Percentiles rank a stretch among this genome's conserved stretches.
Conservation (phyloP, 2,329 filamentous ascomycete species). For the Arthroderma uncinatum region DNA sequence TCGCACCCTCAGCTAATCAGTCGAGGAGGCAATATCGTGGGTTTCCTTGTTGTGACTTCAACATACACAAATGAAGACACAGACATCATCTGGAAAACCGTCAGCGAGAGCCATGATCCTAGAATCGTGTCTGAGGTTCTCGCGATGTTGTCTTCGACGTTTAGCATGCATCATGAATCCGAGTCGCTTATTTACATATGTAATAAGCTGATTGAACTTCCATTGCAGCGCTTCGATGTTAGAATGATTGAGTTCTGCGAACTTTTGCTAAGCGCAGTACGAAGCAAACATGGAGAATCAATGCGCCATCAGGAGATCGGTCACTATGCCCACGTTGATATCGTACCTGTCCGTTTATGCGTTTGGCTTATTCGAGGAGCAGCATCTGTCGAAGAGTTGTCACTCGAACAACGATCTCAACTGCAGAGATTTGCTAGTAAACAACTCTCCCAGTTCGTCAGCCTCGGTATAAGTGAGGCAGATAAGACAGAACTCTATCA, state of each 20-base stretch:
- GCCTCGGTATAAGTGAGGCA: constrained; percentile 43
- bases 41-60: constrained; percentile 70
- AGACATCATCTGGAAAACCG: constrained; percentile 72
- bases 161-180: constrained; percentile 35
- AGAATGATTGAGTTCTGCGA: constrained; percentile 54
- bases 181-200: constrained; percentile 54
- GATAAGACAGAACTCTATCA: constrained; percentile 53
- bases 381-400: constrained; percentile 45
- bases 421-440: constrained; percentile 53
- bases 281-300: constrained; percentile 33
- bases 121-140: constrained; percentile 72
- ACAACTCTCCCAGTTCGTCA: constrained; percentile 51
- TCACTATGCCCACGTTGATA: constrained; percentile 24
- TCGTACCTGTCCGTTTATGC: constrained; percentile 43
- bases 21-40: constrained; percentile 71
- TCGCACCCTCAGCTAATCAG: constrained; percentile 85
- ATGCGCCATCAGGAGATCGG: constrained; percentile 18
- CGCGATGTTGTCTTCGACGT: constrained; percentile 48
- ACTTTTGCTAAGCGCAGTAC: constrained; percentile 42
- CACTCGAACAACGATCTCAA: constrained; percentile 47
- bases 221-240: constrained; percentile 51
- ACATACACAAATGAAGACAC: constrained; percentile 62
- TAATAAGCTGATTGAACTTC: constrained; percentile 55
- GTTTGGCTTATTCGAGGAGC: constrained; percentile 63
- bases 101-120: constrained; percentile 70